These are phyloP conservation scores for Gloeostereum incarnatum DNA, from an alignment of 768 basidiomycete species.

Conservation along the genomic window DNA sequence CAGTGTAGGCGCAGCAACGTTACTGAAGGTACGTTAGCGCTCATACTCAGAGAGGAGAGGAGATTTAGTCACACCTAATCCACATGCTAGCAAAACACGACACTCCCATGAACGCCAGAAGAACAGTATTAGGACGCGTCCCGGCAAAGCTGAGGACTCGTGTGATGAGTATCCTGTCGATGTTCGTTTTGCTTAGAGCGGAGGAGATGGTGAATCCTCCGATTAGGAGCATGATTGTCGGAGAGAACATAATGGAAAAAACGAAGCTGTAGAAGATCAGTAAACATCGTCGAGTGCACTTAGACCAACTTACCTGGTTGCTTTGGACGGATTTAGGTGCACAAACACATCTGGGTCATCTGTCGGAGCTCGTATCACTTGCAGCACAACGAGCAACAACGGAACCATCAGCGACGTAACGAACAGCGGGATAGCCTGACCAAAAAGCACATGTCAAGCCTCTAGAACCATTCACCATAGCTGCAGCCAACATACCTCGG, in stretches of 20 bases:
- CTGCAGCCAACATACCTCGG: conserved; percentile 54
- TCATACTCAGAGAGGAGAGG: neutral
- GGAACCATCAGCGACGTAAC: conserved; percentile 93
- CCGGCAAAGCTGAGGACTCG: conserved; percentile 87
- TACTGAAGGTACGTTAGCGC: conserved; percentile 34
- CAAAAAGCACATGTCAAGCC: conserved; percentile 1
- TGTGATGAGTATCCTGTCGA: conserved; percentile 88
- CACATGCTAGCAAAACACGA: conserved; percentile 99
- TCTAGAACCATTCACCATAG: neutral
- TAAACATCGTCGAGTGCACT: too few relatives aligned
- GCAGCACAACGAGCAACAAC: conserved; percentile 75
- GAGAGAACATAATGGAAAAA: conserved; percentile 94
- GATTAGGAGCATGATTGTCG: conserved; percentile 97
- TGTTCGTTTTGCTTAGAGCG: conserved; percentile 90
- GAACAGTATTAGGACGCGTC: conserved; percentile 73
- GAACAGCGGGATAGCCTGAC: conserved; percentile 89
- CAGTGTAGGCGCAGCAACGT: conserved; percentile 94
- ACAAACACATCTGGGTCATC: conserved; percentile 35
- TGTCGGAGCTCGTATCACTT: conserved; percentile 60
- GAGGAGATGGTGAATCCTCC: conserved; percentile 98
- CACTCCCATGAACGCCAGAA: conserved; percentile 92
- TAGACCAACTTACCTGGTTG: conserved; percentile 66
- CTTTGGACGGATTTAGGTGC: conserved; percentile 36
- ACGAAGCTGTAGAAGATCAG: conserved; percentile 81
- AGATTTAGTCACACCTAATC: conserved; percentile 62